These are phyloP conservation scores for Blastobotrys serpentis DNA, from an alignment of 1,139 yeast species.

Conservation along the genomic window DNA sequence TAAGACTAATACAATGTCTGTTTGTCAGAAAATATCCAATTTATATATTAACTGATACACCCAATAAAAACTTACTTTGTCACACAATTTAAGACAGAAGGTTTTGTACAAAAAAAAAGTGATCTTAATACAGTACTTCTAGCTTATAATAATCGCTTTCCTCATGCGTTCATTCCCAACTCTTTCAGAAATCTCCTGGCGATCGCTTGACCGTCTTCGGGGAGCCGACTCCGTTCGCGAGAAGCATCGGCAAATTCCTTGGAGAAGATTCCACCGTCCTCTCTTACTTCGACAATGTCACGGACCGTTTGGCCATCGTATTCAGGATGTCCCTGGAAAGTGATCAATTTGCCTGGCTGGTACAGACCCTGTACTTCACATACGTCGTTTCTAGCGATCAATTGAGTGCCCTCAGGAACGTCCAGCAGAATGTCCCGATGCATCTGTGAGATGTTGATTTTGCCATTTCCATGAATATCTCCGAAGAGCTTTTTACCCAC, in stretches of 20 bases:
- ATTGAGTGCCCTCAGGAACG: constrained; percentile 43
- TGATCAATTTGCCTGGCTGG: constrained; percentile 48
- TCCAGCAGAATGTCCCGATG: constrained; percentile 70
- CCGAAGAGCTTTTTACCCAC: constrained; percentile 30
- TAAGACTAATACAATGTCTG: not conserved
- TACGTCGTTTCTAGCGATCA: constrained; percentile 46
- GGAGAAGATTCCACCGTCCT: constrained; percentile 24
- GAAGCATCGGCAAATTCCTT: constrained; percentile 31
- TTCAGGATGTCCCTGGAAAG: constrained; percentile 93
- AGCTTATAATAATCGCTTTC: too few relatives aligned
- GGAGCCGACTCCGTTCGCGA: constrained; percentile 20
- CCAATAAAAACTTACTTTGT: not conserved
- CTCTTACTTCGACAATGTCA: constrained; percentile 26
- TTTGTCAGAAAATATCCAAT: not conserved
- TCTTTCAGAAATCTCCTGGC: constrained; percentile 34
- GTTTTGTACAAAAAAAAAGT: not conserved
- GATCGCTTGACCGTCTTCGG: constrained; percentile 35
- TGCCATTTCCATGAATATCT: constrained; percentile 19
- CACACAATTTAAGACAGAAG: too few relatives aligned
- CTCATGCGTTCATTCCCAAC: not conserved
- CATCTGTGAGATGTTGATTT: constrained; percentile 54
- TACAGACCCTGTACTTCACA: constrained; percentile 68
- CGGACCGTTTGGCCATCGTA: constrained; percentile 48
- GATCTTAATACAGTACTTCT: too few relatives aligned
- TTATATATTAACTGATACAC: too few relatives aligned